Conservation (phyloP, 345 rosid genomes). For the Psidium guajava region DNA sequence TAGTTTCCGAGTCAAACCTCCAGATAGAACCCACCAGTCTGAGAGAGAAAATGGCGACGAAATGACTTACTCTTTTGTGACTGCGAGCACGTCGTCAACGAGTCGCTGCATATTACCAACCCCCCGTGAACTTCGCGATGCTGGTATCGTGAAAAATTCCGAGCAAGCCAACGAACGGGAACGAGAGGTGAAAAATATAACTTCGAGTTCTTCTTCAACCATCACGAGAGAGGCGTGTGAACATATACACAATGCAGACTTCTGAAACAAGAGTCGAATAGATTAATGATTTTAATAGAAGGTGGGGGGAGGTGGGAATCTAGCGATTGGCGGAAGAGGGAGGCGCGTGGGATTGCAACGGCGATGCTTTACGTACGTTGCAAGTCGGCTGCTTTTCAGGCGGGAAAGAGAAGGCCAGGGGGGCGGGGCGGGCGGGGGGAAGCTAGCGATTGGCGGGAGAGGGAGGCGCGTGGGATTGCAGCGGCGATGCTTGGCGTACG, state of each 20-base stretch:
- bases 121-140: not conserved
- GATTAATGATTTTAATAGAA: not conserved
- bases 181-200: not conserved
- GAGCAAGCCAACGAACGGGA: not conserved
- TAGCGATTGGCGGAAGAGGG: not conserved
- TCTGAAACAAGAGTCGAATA: not conserved
- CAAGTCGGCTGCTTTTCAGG: not conserved
- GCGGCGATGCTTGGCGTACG: not conserved
- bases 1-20: not conserved
- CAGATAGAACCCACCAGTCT: not conserved
- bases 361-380: not conserved
- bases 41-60: not conserved
- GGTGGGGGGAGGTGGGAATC: not conserved
- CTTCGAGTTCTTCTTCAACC: not conserved
- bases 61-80: constrained; percentile 70
- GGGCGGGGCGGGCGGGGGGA: not conserved
- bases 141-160: not conserved
- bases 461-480: not conserved
- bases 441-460: not conserved
- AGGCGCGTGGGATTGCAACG: not conserved
- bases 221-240: not conserved
- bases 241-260: not conserved
- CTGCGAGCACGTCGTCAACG: constrained; percentile 77
- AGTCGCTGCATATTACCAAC: constrained; percentile 46
- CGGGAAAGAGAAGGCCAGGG: not conserved